Percentiles rank a stretch among this genome's conserved stretches.
phyloP scores from a whole-genome alignment of 352 stramenopile species.

The Phytopythium oedochilum region DNA sequence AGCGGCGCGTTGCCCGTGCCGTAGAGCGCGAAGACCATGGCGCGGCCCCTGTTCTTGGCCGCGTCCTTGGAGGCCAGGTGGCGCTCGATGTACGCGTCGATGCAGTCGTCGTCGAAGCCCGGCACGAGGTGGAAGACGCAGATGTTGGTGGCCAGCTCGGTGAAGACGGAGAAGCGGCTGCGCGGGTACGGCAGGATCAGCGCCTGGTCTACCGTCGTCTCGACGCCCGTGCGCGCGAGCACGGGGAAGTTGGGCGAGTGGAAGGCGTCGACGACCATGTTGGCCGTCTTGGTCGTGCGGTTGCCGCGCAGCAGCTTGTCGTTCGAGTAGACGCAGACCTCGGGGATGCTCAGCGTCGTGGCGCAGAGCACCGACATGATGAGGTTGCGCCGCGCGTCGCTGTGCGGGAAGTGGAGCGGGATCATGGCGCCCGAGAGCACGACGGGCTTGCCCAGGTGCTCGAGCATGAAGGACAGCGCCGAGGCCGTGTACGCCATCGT shows the following conservation, averaged over 20 bases:
- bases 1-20: conserved; percentile 94
- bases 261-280: conserved; percentile 93
- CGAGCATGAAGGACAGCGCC: conserved; percentile 96
- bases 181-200: conserved; percentile 87
- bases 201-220: conserved; percentile 89
- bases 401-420: conserved; percentile 94
- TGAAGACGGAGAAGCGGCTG: conserved; percentile 87
- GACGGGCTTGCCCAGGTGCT: conserved; percentile 95
- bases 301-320: conserved; percentile 94
- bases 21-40: conserved; percentile 93
- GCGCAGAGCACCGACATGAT: conserved; percentile 93
- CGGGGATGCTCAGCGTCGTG: conserved; percentile 69
- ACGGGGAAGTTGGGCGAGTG: conserved; percentile 95
- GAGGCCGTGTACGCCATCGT: conserved; percentile 97
- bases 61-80: conserved; percentile 38
- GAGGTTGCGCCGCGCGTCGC: conserved; percentile 95
- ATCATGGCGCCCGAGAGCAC: conserved; percentile 96
- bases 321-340: conserved; percentile 95
- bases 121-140: conserved; percentile 90
- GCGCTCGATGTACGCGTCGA: conserved; percentile 72
- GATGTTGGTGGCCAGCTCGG: conserved; percentile 90
- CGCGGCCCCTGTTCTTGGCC: conserved; percentile 26
- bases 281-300: conserved; percentile 95
- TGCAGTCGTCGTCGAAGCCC: conserved; percentile 84
- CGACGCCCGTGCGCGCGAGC: conserved; percentile 92